phyloP scores from a whole-genome alignment of 192 early-diverging fungal species.

The Coemansia sp. region DNA sequence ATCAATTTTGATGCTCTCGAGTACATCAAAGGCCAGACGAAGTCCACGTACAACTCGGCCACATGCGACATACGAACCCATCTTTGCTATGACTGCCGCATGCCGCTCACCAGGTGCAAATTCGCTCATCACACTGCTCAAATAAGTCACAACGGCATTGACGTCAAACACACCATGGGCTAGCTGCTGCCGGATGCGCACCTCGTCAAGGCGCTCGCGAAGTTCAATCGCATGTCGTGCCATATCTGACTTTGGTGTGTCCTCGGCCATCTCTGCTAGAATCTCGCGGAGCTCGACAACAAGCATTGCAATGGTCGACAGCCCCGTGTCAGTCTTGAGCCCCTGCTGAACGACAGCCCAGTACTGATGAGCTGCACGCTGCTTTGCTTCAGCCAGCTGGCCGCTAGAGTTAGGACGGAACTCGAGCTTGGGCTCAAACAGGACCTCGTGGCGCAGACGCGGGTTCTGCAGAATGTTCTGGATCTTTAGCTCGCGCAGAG shows the following conservation, averaged over 20 bases:
- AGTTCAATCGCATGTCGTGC: constrained; percentile 40
- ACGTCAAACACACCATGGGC: constrained; percentile 66
- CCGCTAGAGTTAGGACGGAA: constrained; percentile 86
- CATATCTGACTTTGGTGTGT: constrained; percentile 33
- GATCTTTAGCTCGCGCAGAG: constrained; percentile 80
- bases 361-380: constrained; percentile 62
- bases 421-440: constrained; percentile 85
- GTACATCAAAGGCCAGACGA: constrained; percentile 65
- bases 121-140: constrained; percentile 60
- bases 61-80: constrained; percentile 54
- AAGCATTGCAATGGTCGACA: constrained; percentile 57
- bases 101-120: constrained; percentile 67
- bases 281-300: constrained; percentile 76
- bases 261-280: constrained; percentile 55
- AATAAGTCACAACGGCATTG: constrained; percentile 54
- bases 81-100: constrained; percentile 60
- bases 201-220: constrained; percentile 56
- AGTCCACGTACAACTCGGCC: constrained; percentile 66
- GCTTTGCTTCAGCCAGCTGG: constrained; percentile 61
- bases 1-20: constrained; percentile 61
- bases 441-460: constrained; percentile 85
- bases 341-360: constrained; percentile 69
- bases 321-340: constrained; percentile 24
- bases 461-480: constrained; percentile 80
- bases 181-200: constrained; percentile 61